Conservation (phyloP, 352 stramenopile species). For the Pythium apleroticum region DNA sequence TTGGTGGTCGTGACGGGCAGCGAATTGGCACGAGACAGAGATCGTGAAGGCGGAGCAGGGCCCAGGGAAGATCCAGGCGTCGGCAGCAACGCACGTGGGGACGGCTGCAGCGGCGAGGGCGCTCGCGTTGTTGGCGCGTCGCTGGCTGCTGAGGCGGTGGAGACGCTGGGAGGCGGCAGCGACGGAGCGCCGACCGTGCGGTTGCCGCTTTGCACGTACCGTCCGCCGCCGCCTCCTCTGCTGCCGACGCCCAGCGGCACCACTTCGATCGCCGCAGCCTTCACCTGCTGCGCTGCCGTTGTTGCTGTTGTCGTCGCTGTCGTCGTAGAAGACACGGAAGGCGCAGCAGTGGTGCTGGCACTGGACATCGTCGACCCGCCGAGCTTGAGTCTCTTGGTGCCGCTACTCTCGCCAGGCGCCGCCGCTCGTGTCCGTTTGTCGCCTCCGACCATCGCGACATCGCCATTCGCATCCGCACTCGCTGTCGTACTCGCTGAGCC, state of each 20-base stretch:
- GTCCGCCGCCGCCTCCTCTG: constrained; percentile 39
- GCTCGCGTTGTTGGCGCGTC: background rate
- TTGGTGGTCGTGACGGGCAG: constrained; percentile 25
- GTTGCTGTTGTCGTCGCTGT: constrained; percentile 12
- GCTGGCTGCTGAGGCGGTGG: background rate
- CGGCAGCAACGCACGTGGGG: background rate
- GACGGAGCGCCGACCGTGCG: constrained; percentile 12
- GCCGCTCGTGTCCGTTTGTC: constrained; percentile 27
- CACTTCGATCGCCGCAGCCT: constrained; percentile 42
- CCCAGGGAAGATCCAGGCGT: background rate
- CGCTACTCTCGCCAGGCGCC: constrained; percentile 9
- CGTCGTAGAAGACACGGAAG: background rate
- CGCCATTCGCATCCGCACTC: background rate
- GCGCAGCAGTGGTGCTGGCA: background rate
- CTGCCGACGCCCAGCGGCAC: constrained; percentile 47
- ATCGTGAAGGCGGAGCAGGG: constrained; percentile 3
- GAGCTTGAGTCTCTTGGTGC: constrained; percentile 13
- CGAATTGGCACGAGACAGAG: constrained; percentile 9
- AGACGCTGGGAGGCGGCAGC: constrained; percentile 17
- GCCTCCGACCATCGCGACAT: constrained; percentile 14
- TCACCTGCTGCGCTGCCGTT: constrained; percentile 39
- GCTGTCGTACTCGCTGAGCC: background rate
- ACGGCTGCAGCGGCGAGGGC: background rate
- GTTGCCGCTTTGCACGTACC: constrained; percentile 73
- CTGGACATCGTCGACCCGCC: background rate